phyloP scores from a whole-genome alignment of 164 flowering plant species.

The Litsea cubeba region DNA sequence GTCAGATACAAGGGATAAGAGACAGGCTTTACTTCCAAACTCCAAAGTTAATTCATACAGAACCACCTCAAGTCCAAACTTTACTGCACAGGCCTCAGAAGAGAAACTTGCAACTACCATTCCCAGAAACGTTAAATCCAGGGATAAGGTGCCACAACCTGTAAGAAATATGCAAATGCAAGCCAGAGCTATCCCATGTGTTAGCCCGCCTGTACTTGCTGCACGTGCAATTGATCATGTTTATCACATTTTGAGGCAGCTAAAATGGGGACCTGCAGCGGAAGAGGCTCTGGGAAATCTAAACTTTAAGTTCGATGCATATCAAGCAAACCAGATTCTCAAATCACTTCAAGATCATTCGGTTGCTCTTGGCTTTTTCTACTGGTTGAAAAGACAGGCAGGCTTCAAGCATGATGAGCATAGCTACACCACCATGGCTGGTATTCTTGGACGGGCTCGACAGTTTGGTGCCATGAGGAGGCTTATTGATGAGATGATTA shows the following conservation, averaged over 20 bases:
- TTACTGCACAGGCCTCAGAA: constrained; percentile 28
- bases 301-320: constrained; percentile 58
- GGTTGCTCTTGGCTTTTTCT: constrained; percentile 81
- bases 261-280: constrained; percentile 72
- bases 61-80: constrained; percentile 20
- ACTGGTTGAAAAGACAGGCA: constrained; percentile 70
- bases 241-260: constrained; percentile 37
- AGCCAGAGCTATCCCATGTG: constrained; percentile 24
- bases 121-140: constrained; percentile 4
- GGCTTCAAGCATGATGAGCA: constrained; percentile 95
- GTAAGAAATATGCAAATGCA: constrained; percentile 21
- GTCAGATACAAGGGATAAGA: constrained; percentile 30
- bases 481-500: constrained; percentile 78
- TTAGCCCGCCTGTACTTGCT: constrained; percentile 28
- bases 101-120: constrained; percentile 19
- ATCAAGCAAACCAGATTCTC: constrained; percentile 87
- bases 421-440: constrained; percentile 96
- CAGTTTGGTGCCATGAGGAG: constrained; percentile 61
- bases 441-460: constrained; percentile 81
- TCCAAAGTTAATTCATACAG: constrained; percentile 30
- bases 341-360: constrained; percentile 72
- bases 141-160: constrained; percentile 22
- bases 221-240: constrained; percentile 45
- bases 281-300: constrained; percentile 69
- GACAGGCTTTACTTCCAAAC: constrained; percentile 31